Percentiles rank a stretch among this genome's conserved stretches.
Evolutionary conservation across 2,329 filamentous ascomycete genomes (phyloP).

Genomic region (Colletotrichum sp.): DNA sequence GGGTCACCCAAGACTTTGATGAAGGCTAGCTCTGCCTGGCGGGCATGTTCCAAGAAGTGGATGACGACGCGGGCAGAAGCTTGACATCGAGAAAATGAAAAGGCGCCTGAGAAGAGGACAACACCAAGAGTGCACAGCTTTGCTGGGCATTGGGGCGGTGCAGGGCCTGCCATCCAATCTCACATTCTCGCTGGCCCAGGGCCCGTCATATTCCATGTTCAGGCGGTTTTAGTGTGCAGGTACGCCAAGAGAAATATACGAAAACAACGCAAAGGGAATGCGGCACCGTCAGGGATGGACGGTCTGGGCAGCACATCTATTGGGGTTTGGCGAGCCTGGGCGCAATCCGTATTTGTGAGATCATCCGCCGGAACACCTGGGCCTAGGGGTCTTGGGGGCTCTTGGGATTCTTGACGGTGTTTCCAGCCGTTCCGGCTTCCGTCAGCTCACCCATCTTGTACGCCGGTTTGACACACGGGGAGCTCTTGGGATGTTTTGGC

Average conservation of each 20-base stretch:
- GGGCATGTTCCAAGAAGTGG: not conserved
- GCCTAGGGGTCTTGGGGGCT: not conserved
- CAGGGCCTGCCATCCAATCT: conserved; percentile 13
- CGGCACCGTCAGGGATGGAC: not conserved
- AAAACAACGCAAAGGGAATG: conserved; percentile 2
- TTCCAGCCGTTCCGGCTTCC: not conserved
- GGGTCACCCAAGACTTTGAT: not conserved
- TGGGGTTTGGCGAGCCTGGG: conserved; percentile 12
- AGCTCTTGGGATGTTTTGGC: not conserved
- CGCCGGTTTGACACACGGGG: not conserved
- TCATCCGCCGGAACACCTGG: not conserved
- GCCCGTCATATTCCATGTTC: not conserved
- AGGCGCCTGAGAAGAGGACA: not conserved
- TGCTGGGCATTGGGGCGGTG: conserved; percentile 21
- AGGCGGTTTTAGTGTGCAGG: not conserved
- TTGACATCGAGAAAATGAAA: not conserved
- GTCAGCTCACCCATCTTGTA: not conserved
- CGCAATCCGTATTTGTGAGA: conserved; percentile 1
- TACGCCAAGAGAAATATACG: conserved; percentile 11
- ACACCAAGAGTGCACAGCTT: conserved; percentile 3
- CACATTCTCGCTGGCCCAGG: not conserved
- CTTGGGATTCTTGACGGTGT: not conserved
- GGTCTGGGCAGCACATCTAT: conserved; percentile 13
- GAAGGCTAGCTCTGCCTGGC: not conserved
- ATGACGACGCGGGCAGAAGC: conserved; percentile 6